Conservation (phyloP, 768 basidiomycete genomes). For the Panus rudis region DNA sequence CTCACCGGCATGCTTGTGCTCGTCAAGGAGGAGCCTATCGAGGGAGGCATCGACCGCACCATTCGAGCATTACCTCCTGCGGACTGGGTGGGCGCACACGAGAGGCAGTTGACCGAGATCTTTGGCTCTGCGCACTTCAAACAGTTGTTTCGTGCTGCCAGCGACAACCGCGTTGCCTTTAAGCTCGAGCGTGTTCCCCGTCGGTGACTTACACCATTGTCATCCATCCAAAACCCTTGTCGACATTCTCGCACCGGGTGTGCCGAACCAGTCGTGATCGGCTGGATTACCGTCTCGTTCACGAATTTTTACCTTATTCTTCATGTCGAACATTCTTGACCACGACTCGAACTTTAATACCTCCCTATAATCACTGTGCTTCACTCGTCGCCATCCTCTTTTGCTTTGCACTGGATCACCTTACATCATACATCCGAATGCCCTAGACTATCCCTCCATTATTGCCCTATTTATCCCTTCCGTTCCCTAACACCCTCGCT, state of each 20-base stretch:
- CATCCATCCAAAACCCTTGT: no score
- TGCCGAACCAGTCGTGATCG: no score
- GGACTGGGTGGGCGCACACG: conserved; percentile 72
- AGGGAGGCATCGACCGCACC: conserved; percentile 58
- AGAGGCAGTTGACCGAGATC: conserved; percentile 59
- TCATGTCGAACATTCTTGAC: no score
- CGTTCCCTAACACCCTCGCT: background rate
- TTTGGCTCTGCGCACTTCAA: conserved; percentile 70
- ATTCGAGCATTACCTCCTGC: conserved; percentile 70
- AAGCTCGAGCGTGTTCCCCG: conserved; percentile 51
- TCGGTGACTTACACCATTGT: no score
- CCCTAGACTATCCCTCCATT: conserved; percentile 6
- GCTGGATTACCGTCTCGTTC: no score
- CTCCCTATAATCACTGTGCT: no score
- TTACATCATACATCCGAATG: conserved; percentile 1
- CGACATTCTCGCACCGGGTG: no score
- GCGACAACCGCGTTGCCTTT: conserved; percentile 63
- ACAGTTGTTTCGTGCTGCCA: conserved; percentile 65
- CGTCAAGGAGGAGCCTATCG: conserved; percentile 68
- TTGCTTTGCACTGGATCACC: no score
- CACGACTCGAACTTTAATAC: no score
- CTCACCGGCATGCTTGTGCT: conserved; percentile 40
- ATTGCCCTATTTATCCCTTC: conserved; percentile 5
- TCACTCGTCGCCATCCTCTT: no score
- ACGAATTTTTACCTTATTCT: no score